Conservation (phyloP, 352 stramenopile species). For the Vaucheria bursata region DNA sequence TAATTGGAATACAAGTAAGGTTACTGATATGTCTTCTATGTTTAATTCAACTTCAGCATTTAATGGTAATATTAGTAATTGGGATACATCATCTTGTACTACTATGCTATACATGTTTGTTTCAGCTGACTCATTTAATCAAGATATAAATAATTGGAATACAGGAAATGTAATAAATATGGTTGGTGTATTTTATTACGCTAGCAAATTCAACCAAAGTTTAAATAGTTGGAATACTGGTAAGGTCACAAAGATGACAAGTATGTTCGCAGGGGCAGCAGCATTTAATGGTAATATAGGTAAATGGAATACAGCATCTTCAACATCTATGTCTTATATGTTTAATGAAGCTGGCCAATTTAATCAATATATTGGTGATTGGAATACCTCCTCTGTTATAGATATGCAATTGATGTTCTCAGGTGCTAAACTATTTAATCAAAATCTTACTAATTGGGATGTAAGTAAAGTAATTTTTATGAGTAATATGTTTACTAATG, state of each 20-base stretch:
- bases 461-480: neutral
- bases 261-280: slow-evolving; percentile 4
- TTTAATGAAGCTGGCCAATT: slow-evolving; percentile 9
- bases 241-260: neutral
- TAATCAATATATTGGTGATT: slow-evolving; percentile 7
- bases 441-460: slow-evolving; percentile 11
- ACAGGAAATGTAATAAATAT: slow-evolving; percentile 12
- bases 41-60: too few species aligned
- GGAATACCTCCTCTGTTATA: neutral
- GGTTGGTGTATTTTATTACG: slow-evolving; percentile 2
- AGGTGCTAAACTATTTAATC: neutral
- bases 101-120: slow-evolving; percentile 6
- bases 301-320: slow-evolving; percentile 9
- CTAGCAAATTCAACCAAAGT: neutral
- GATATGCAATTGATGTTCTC: slow-evolving; percentile 15
- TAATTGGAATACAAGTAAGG: too few species aligned
- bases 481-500: slow-evolving; percentile 6
- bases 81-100: too few species aligned
- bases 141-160: slow-evolving; percentile 5
- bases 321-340: neutral
- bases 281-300: slow-evolving; percentile 21
- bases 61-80: too few species aligned
- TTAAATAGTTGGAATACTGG: slow-evolving; percentile 10
- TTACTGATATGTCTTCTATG: too few species aligned
- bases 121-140: slow-evolving; percentile 1